These are phyloP conservation scores for Stachybotrys chartarum DNA, from an alignment of 2,329 filamentous ascomycete species.

Conservation along the genomic window DNA sequence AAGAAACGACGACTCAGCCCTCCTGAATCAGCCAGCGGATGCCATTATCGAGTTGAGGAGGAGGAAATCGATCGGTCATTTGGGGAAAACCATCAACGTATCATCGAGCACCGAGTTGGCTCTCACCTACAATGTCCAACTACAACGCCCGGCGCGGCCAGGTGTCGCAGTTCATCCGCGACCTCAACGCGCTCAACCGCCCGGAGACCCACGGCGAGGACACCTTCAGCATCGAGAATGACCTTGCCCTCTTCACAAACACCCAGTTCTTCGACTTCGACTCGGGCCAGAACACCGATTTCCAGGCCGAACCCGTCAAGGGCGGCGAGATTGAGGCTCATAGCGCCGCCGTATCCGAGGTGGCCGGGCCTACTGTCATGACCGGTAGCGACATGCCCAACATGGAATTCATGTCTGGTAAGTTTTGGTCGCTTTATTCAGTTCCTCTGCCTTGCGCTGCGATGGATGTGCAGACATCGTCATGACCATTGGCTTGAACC, in stretches of 20 bases:
- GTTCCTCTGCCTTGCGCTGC: background rate
- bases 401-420: conserved; percentile 45
- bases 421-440: conserved; percentile 17
- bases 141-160: conserved; percentile 75
- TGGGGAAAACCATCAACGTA: background rate
- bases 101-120: background rate
- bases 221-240: conserved; percentile 58
- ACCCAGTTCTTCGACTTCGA: conserved; percentile 77
- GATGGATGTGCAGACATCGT: background rate
- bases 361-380: conserved; percentile 32
- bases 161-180: conserved; percentile 82
- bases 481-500: too few relatives aligned
- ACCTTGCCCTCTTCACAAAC: conserved; percentile 75
- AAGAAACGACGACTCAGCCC: background rate
- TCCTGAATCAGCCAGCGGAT: background rate
- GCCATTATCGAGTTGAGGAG: background rate
- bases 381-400: conserved; percentile 32
- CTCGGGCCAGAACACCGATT: conserved; percentile 51
- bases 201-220: conserved; percentile 48
- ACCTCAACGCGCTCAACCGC: conserved; percentile 70
- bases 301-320: conserved; percentile 43
- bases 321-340: conserved; percentile 23
- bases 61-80: background rate
- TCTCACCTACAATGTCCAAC: conserved; percentile 50
- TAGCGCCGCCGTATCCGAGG: conserved; percentile 24